Evolutionary conservation across 148 eudicot species (phyloP).

Genomic region (Dianthus caryophyllus): DNA sequence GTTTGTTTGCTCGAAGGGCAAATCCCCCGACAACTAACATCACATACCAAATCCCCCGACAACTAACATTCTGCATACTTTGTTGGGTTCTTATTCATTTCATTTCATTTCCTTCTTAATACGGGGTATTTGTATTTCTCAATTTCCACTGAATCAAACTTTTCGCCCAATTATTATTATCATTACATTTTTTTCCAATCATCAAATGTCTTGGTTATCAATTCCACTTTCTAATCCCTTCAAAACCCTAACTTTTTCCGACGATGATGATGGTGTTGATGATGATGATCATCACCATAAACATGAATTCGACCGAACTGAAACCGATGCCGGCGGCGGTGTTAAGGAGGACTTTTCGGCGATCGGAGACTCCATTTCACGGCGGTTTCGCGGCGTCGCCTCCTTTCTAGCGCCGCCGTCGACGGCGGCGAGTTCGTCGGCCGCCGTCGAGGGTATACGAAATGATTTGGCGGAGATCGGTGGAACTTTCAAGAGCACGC

Average conservation of each 20-base stretch:
- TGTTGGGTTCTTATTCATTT: too few species aligned
- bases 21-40: too few species aligned
- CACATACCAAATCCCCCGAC: too few species aligned
- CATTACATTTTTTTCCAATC: neutral
- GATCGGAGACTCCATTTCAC: slow-evolving; percentile 46
- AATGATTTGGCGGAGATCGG: slow-evolving; percentile 69
- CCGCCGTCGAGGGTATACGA: slow-evolving; percentile 37
- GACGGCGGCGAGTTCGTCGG: slow-evolving; percentile 20
- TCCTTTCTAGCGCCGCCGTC: slow-evolving; percentile 74
- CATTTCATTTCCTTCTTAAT: too few species aligned
- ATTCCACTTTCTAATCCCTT: slow-evolving; percentile 51
- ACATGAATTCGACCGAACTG: neutral
- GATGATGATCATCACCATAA: slow-evolving; percentile 21
- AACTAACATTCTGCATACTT: too few species aligned
- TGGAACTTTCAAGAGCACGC: slow-evolving; percentile 47
- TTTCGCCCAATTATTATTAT: too few species aligned
- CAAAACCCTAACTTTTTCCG: slow-evolving; percentile 28
- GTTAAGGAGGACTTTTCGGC: slow-evolving; percentile 42
- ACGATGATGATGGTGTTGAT: slow-evolving; percentile 22
- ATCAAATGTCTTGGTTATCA: slow-evolving; percentile 38
- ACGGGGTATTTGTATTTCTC: too few species aligned
- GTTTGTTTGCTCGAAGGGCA: too few species aligned
- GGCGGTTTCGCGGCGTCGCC: slow-evolving; percentile 57
- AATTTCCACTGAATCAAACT: too few species aligned
- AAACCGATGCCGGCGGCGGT: slow-evolving; percentile 22